phyloP scores from a whole-genome alignment of 768 basidiomycete species.

The Macrocybe gigantea region DNA sequence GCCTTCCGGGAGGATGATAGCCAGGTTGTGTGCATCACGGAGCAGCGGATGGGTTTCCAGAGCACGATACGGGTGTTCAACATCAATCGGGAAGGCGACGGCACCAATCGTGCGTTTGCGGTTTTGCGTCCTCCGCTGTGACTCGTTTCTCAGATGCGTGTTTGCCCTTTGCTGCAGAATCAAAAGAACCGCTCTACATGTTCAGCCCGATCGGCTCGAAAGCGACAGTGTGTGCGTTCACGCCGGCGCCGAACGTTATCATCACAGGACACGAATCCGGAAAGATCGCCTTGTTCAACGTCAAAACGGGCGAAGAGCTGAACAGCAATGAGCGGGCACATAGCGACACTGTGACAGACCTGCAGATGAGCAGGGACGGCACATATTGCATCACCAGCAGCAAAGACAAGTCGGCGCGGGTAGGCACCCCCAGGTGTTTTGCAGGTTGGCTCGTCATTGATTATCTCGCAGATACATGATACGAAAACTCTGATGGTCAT shows the following conservation, averaged over 20 bases:
- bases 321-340: conserved; percentile 85
- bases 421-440: conserved; percentile 28
- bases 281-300: conserved; percentile 88
- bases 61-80: conserved; percentile 88
- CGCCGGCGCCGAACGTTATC: conserved; percentile 68
- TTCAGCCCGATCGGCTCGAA: conserved; percentile 92
- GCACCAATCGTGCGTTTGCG: conserved; percentile 62
- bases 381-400: conserved; percentile 95
- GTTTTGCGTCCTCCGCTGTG: neutral
- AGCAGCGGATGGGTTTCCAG: conserved; percentile 92
- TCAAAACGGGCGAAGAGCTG: conserved; percentile 80
- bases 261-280: conserved; percentile 97
- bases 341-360: conserved; percentile 80
- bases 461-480: conserved; percentile 62
- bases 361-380: conserved; percentile 85
- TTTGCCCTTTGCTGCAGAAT: conserved; percentile 42
- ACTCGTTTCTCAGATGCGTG: conserved; percentile 1
- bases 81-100: conserved; percentile 80
- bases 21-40: conserved; percentile 88
- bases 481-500: conserved; percentile 84
- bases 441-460: neutral
- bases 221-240: conserved; percentile 95
- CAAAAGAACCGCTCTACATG: conserved; percentile 64
- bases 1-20: conserved; percentile 84
- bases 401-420: conserved; percentile 95